A percentile compares a stretch with the other conserved stretches of the same genome.
Evolutionary conservation across 1,139 yeast species (phyloP).

Genomic region (Sugiyamaella neomexicana): DNA sequence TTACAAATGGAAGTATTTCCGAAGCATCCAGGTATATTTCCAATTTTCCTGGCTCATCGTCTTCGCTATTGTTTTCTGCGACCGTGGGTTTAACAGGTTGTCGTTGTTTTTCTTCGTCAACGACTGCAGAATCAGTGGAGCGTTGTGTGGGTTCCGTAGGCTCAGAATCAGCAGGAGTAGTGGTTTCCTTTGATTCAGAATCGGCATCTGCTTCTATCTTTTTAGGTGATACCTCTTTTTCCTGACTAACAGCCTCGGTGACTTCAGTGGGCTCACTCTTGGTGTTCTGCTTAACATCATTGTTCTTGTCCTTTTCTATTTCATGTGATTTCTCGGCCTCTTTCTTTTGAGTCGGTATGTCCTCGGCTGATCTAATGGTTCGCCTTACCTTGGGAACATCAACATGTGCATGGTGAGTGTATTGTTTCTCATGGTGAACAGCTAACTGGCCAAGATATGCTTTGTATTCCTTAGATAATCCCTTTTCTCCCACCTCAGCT

Average conservation of each 20-base stretch:
- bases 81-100: conserved; percentile 20
- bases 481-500: conserved; percentile 76
- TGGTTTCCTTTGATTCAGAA: background rate
- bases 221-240: conserved; percentile 1
- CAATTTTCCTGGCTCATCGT: conserved; percentile 19
- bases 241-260: background rate
- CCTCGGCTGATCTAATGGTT: conserved; percentile 19
- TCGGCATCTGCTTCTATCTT: background rate
- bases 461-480: conserved; percentile 42
- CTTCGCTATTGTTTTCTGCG: conserved; percentile 14
- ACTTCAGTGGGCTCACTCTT: no score
- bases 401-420: conserved; percentile 28
- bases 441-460: conserved; percentile 39
- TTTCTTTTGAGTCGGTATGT: no score
- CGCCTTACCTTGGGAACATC: conserved; percentile 20
- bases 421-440: conserved; percentile 33
- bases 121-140: background rate
- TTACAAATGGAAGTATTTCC: conserved; percentile 38
- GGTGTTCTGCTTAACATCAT: background rate
- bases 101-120: conserved; percentile 7
- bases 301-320: conserved; percentile 2
- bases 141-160: background rate
- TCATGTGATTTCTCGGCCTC: no score
- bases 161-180: background rate
- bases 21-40: conserved; percentile 40